Base-by-base conservation (phyloP, 2,329 filamentous ascomycete species). In the Clonostachys sp. region DNA sequence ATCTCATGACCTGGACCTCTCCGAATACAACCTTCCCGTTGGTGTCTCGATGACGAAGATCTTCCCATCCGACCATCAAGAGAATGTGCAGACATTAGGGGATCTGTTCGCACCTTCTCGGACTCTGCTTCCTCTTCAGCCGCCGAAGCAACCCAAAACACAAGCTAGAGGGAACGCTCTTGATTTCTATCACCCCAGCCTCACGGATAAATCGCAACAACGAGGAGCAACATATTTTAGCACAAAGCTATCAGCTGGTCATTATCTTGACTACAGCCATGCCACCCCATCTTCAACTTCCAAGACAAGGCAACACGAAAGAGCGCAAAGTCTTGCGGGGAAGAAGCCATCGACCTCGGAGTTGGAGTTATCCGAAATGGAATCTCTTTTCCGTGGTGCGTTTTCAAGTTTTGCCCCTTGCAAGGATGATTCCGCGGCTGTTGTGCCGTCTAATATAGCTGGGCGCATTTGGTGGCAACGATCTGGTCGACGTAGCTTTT, bases 401-500 rank as follows among this genome's bases (percentile, higher is more conserved):
- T 92, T 91, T 62, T 90, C 86, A 1, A 87, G 85, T 58, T 92
- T 91, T 62, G 88, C 88, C 6, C 88, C 88, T 0, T 83, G 79
- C 45, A 84, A 81, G 55, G 88, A 92, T 62, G 84, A 91, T 59
- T 78, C 86, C 4, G 80, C 77, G 12, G 85, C 88, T 6, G 73
- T 91, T 48, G 73, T 90, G 4, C 81, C 88, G 0, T 81, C 84
- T 2, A 80, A 81, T 34, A 75, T 82, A 44, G 80, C 87, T 50
- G 81, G 83, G 45, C 80, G 81, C 57, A 67, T 91, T 44, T 91
- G 87, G 86, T 92, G 87, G 86, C 83, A 89, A 60, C 81, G 81
- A 51, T 71, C 79, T 45, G 87, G 87, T 30, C 78, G 81, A 55
- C 80, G 79, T 50, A 78, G 71, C 47, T 89, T 86, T 56, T 77